Evolutionary conservation across 768 basidiomycete species (phyloP).

Genomic region (Suillus weaverae): DNA sequence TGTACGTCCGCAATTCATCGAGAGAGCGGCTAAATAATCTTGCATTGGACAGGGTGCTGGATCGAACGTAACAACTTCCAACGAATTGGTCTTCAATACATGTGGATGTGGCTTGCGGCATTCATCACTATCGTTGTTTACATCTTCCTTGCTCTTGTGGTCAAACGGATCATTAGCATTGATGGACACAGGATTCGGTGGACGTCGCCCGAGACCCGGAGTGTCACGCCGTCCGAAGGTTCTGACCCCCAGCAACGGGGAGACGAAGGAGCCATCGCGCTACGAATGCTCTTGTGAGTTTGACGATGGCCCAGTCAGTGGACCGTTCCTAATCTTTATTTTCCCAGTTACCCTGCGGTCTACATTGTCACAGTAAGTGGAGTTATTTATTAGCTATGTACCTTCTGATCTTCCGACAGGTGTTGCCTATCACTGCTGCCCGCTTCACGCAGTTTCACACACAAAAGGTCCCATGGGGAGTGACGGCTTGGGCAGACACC

Average conservation of each 20-base stretch:
- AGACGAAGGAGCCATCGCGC: slow-evolving; percentile 33
- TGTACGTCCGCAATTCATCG: slow-evolving; percentile 29
- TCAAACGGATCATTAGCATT: slow-evolving; percentile 38
- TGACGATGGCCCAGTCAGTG: background rate
- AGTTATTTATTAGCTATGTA: background rate
- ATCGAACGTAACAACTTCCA: slow-evolving; percentile 38
- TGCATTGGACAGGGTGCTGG: slow-evolving; percentile 51
- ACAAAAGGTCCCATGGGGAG: slow-evolving; percentile 32
- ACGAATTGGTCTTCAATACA: slow-evolving; percentile 47
- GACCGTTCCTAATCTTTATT: slow-evolving; percentile 2
- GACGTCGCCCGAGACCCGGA: slow-evolving; percentile 9
- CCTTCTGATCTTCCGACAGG: slow-evolving; percentile 14
- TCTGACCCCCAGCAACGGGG: slow-evolving; percentile 4
- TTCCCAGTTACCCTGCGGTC: slow-evolving; percentile 44
- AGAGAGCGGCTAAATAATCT: background rate
- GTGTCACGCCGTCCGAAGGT: background rate
- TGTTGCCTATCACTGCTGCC: slow-evolving; percentile 42
- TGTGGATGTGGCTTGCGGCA: slow-evolving; percentile 54
- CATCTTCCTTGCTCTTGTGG: slow-evolving; percentile 43
- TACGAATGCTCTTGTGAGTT: slow-evolving; percentile 50
- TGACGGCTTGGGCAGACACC: slow-evolving; percentile 39
- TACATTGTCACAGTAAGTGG: slow-evolving; percentile 38
- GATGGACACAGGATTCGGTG: slow-evolving; percentile 30
- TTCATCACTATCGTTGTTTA: slow-evolving; percentile 45
- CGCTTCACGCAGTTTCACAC: slow-evolving; percentile 40